Evolutionary conservation across 768 basidiomycete genomes (phyloP), one percentile per base, ranked within the genome.

Genomic region (Scleroderma bovista): DNA sequence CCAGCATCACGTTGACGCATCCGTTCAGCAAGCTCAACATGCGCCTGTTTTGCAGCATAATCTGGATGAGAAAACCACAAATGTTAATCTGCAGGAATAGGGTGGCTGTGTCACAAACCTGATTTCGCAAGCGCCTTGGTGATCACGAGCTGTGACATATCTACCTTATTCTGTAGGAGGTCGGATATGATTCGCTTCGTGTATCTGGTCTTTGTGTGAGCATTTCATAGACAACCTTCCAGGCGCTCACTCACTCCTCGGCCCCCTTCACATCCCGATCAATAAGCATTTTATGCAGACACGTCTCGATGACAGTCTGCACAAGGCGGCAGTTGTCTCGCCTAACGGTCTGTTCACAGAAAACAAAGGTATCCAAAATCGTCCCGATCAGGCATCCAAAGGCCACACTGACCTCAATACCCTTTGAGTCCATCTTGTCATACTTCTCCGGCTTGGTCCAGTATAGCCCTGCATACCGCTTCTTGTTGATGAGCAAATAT

Each of bases 391-490:
- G 23, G 13, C 3, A 20, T n/a, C 19, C 22, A 34, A 39, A 44
- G 24, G 24, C 11, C 10, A 32, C 29, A 60, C 80, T 3, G 48
- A 93, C 94, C 80, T 99, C 96, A 51, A 99, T 98, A 62, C 96
- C 96, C 72, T 99, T 99, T 2, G 95, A 88, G 59, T 99, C 96
- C 96, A 98, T 98, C 72, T 98, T 98, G 68, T 99, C 96, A 58
- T 89, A 95, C 63, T 93, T 96, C 37, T 97, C 94, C 12, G 86
- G 73, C 55, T 81, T 84, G 2, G 96, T 98, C 96, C 96, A 99
- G 64, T 99, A 98, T 50, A 98, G 70, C 6, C 96, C 96, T 2
- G 96, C 96, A 68, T 99, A 99, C 40, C 96, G 84, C 71, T 99
- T 99, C 72, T 99, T 99, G 77, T 75, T 98, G 70, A 99, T 99